Base-by-base conservation (phyloP, 1,139 yeast species). In the Keqinozyma sinolaborantium region DNA sequence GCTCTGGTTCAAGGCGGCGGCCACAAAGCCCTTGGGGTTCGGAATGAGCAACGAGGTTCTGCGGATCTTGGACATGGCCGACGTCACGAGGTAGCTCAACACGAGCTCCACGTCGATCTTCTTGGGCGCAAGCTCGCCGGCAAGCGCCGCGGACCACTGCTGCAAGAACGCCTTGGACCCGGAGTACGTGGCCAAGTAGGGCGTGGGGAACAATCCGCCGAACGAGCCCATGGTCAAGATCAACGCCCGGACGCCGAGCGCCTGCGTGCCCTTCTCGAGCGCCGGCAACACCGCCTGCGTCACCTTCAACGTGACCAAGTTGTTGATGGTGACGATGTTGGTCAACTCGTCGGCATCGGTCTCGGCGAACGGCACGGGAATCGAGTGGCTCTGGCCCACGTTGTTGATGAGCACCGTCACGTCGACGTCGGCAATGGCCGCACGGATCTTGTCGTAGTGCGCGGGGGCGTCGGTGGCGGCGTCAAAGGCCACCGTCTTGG, bases 131-230 rank as follows among this genome's bases (percentile, higher is more conserved):
- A 92, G 70, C 59, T 92, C 99, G 14, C 90, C 86, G n/a, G 96
- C 83, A 44, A 92, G 70, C 1, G 97, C 90, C 36, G 74, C 67
- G 32, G 92, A 84, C 98, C 98, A 92, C 35, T 80, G 76, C 63
- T 92, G 97, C 50, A 92, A 70, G 60, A 92, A 92, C 5, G 95
- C 90, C 66, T 92, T 92, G 31, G 97, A 88, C 11, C 98, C 99
- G 12, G 97, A 84, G 64, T 92, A 92, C 5, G 92, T 83, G 14
- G 97, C 95, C 50, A 94, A 73, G 47, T 79, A 73, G 14, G 98
- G 97, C 12, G 96, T 83, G 34, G 98, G 98, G 32, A 86, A 70
- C 44, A 88, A 71, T 2, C 97, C 99, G 32, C 95, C 95, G 54
- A 92, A 92, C 2, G 97, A 90, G 24, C 98, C 97, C 97, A 92